Evolutionary conservation across 1,139 yeast genomes (phyloP).

Genomic region (Yamadazyma diddensiae): DNA sequence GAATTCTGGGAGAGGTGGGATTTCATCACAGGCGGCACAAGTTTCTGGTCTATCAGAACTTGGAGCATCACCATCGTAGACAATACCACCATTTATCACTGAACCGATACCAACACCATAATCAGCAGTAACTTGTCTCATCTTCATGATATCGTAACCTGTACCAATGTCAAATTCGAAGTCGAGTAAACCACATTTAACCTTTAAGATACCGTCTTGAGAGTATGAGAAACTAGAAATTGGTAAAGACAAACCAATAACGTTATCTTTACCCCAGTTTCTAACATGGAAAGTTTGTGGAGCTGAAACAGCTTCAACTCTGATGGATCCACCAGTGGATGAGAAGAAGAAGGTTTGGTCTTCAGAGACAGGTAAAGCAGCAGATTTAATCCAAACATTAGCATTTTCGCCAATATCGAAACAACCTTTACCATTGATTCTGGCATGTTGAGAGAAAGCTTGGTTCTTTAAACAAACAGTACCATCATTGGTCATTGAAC

Average conservation of each 20-base stretch:
- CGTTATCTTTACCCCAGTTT: constrained; percentile 24
- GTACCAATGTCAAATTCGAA: constrained; percentile 18
- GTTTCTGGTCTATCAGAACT: constrained; percentile 13
- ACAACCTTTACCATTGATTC: constrained; percentile 21
- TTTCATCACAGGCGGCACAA: constrained; percentile 15
- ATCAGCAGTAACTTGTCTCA: constrained; percentile 14
- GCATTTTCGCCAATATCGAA: constrained; percentile 17
- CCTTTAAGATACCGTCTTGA: constrained; percentile 12
- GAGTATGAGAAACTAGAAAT: constrained; percentile 14
- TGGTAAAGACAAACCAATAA: constrained; percentile 18
- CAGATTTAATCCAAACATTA: constrained; percentile 15
- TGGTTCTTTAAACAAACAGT: constrained; percentile 20
- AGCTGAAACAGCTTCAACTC: constrained; percentile 17
- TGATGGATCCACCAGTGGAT: constrained; percentile 15
- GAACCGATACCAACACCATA: constrained; percentile 16
- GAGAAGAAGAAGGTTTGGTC: constrained; percentile 18
- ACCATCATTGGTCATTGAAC: constrained; percentile 17
- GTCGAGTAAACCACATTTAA: constrained; percentile 8
- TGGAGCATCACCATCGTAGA: constrained; percentile 17
- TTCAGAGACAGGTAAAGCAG: constrained; percentile 12
- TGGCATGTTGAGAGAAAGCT: constrained; percentile 17
- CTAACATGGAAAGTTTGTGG: constrained; percentile 21
- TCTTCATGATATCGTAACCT: constrained; percentile 17
- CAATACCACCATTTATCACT: constrained; percentile 16
- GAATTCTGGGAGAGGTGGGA: constrained; percentile 7